phyloP scores from a whole-genome alignment of 2,329 filamentous ascomycete genomes.

The Pyricularia pennisetigena region DNA sequence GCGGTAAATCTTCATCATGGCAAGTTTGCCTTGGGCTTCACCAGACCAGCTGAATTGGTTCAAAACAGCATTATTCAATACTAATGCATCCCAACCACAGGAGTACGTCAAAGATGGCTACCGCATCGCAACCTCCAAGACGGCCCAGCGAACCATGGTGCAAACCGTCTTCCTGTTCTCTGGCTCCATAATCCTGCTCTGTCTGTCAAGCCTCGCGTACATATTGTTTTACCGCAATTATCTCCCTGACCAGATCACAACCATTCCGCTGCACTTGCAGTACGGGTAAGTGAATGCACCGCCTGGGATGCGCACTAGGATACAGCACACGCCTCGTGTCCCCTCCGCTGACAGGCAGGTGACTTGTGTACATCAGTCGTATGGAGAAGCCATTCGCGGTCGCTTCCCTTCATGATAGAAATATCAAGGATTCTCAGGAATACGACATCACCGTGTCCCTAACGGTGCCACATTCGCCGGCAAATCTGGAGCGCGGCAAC shows the following conservation, averaged over 20 bases:
- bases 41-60: not conserved
- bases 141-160: conserved; percentile 38
- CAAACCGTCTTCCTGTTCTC: conserved; percentile 33
- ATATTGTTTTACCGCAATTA: conserved; percentile 46
- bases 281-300: conserved; percentile 36
- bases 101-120: conserved; percentile 18
- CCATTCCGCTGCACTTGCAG: conserved; percentile 44
- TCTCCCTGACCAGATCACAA: conserved; percentile 43
- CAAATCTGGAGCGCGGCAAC: conserved; percentile 72
- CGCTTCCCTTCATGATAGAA: conserved; percentile 30
- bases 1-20: not conserved
- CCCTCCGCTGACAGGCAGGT: not conserved
- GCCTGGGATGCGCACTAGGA: not conserved
- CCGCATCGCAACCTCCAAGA: conserved; percentile 35
- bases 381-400: conserved; percentile 40
- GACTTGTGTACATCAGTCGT: not conserved
- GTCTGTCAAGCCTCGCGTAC: conserved; percentile 37
- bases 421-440: conserved; percentile 60
- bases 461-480: conserved; percentile 64
- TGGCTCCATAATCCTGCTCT: conserved; percentile 32
- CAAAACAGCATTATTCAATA: not conserved
- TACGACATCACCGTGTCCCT: conserved; percentile 78
- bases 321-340: not conserved
- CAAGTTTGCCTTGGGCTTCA: not conserved
- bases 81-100: not conserved